Percentiles rank a stretch among this genome's conserved stretches.
These are phyloP conservation scores for Trichoderma hamatum DNA, from an alignment of 2,329 filamentous ascomycete genomes.

Conservation along the genomic window DNA sequence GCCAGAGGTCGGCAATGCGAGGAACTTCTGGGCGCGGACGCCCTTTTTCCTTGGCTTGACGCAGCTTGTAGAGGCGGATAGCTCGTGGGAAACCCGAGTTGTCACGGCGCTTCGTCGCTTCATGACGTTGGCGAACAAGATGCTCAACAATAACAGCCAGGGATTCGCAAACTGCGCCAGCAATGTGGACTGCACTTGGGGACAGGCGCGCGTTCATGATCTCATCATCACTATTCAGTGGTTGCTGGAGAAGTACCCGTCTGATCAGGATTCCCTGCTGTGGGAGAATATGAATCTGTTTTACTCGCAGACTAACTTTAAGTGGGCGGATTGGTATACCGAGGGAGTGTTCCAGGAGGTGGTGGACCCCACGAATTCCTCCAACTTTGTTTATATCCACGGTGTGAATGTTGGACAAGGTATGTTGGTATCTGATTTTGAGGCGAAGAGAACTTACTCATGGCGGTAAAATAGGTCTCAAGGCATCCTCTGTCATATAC, in stretches of 20 bases:
- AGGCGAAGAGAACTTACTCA: neutral
- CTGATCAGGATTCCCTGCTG: constrained; percentile 34
- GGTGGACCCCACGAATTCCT: constrained; percentile 28
- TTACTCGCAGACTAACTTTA: constrained; percentile 36
- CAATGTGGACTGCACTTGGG: constrained; percentile 43
- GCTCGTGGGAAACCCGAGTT: constrained; percentile 31
- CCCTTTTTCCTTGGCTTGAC: constrained; percentile 40
- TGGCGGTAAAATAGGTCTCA: constrained; percentile 38
- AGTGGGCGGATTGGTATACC: constrained; percentile 38
- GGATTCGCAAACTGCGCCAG: constrained; percentile 52
- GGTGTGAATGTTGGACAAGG: constrained; percentile 51
- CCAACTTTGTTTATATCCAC: constrained; percentile 41
- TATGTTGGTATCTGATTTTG: constrained; percentile 28
- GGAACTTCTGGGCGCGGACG: constrained; percentile 40
- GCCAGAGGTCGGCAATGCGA: constrained; percentile 35
- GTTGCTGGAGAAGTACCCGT: constrained; percentile 43
- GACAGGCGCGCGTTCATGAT: constrained; percentile 43
- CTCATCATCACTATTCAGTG: constrained; percentile 46
- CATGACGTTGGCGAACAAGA: constrained; percentile 52
- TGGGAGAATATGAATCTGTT: constrained; percentile 49
- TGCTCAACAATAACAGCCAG: constrained; percentile 57
- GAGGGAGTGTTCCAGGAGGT: constrained; percentile 31
- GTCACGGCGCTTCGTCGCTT: constrained; percentile 31
- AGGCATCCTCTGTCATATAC: constrained; percentile 46
- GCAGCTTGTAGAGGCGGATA: constrained; percentile 41